These are phyloP conservation scores for Ogataea methanolica DNA, from an alignment of 805 yeast species.

Conservation along the genomic window DNA sequence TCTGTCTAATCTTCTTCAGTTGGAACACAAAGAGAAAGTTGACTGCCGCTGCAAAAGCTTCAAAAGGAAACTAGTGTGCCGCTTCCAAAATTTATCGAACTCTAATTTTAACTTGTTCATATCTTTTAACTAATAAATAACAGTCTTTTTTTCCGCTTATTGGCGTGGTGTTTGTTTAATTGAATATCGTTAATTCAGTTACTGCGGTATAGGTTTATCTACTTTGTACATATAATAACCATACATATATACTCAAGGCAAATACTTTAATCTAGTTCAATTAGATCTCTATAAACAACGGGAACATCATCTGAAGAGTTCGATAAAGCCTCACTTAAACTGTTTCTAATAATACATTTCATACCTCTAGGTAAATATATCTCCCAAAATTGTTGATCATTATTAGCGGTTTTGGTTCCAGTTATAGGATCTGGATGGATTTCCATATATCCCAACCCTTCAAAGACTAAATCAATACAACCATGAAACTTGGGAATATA, in stretches of 20 bases:
- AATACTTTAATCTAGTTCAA: not conserved
- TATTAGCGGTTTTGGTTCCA: not conserved
- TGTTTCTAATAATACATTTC: constrained; percentile 5
- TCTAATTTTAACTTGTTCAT: no score
- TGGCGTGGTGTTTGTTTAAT: no score
- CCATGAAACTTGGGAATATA: constrained; percentile 5
- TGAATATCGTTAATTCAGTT: no score
- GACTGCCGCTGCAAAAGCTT: constrained; percentile 4
- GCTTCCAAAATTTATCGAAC: no score
- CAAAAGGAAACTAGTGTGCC: no score
- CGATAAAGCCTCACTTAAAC: constrained; percentile 3
- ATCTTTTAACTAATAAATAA: no score
- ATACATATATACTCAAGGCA: not conserved
- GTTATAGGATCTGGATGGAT: not conserved
- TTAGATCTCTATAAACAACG: not conserved
- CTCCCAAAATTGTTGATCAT: constrained; percentile 4
- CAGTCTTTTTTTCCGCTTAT: no score
- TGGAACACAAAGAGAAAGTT: constrained; percentile 27
- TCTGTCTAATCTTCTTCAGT: constrained; percentile 40
- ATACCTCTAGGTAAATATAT: constrained; percentile 8
- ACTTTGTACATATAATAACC: not conserved
- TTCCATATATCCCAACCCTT: constrained; percentile 14
- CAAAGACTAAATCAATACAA: constrained; percentile 10
- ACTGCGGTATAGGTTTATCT: not conserved
- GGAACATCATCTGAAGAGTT: not conserved